A percentile compares a stretch with the other conserved stretches of the same genome.
These are phyloP conservation scores for Ceratocystiopsis minuta DNA, from an alignment of 2,329 filamentous ascomycete species.

Conservation along the genomic window DNA sequence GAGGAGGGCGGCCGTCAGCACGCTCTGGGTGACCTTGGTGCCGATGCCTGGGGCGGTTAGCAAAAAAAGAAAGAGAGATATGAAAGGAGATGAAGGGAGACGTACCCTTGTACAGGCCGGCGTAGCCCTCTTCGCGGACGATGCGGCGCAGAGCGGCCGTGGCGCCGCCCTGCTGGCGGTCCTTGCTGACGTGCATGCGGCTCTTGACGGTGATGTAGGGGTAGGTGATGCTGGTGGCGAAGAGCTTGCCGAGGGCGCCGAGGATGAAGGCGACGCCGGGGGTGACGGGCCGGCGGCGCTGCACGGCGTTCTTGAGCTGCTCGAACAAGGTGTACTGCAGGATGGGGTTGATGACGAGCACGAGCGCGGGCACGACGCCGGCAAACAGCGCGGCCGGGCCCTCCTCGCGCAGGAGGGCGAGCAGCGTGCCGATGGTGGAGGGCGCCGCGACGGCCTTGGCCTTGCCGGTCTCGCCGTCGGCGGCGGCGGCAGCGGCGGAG, in stretches of 20 bases:
- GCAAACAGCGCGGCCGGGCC: constrained; percentile 74
- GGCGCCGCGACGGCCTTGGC: constrained; percentile 29
- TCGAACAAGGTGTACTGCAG: constrained; percentile 98
- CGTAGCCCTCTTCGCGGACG: constrained; percentile 75
- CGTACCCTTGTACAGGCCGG: constrained; percentile 80
- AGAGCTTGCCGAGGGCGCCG: constrained; percentile 82
- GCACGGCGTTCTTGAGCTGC: constrained; percentile 83
- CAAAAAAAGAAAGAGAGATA: not conserved
- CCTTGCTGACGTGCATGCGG: constrained; percentile 84
- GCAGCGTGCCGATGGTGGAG: constrained; percentile 63
- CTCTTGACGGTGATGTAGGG: constrained; percentile 99
- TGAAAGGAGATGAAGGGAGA: constrained; percentile 5
- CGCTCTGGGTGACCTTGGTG: constrained; percentile 92
- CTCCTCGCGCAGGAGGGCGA: constrained; percentile 66
- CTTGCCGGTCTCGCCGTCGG: constrained; percentile 7
- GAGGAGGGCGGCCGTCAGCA: constrained; percentile 85
- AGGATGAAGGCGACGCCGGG: constrained; percentile 79
- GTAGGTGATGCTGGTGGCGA: constrained; percentile 87
- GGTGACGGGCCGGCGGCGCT: constrained; percentile 46
- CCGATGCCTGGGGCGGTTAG: constrained; percentile 50
- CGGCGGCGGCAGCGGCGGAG: constrained; percentile 6
- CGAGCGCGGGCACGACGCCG: constrained; percentile 78
- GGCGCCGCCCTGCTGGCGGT: constrained; percentile 41
- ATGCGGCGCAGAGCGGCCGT: constrained; percentile 60
- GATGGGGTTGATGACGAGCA: constrained; percentile 95